phyloP scores from a whole-genome alignment of 768 basidiomycete species.

The Leccinum incarnatum region DNA sequence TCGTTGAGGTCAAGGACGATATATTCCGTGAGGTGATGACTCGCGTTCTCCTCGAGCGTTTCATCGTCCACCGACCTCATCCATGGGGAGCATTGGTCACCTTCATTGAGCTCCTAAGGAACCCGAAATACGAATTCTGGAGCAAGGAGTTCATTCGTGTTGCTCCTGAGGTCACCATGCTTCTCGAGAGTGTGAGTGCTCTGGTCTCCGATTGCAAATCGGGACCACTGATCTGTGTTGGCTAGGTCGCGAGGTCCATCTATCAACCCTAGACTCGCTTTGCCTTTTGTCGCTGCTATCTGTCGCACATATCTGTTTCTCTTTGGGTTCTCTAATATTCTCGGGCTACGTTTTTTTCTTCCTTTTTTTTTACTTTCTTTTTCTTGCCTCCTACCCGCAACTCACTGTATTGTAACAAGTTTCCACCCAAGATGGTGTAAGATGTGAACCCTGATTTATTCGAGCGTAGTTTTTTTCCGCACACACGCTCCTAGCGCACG shows the following conservation, averaged over 20 bases:
- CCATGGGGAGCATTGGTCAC: slow-evolving; percentile 95
- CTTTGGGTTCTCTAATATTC: slow-evolving; percentile 48
- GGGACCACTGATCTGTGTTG: slow-evolving; percentile 3
- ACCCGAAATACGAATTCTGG: slow-evolving; percentile 90
- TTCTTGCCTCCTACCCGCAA: slow-evolving; percentile 35
- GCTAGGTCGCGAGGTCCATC: slow-evolving; percentile 73
- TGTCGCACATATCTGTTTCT: slow-evolving; percentile 73
- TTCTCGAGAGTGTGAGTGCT: slow-evolving; percentile 74
- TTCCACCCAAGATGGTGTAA: slow-evolving; percentile 49
- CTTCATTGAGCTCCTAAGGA: slow-evolving; percentile 90
- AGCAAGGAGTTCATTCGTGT: slow-evolving; percentile 82
- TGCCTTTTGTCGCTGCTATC: slow-evolving; percentile 71
- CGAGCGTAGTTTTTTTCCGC: slow-evolving; percentile 17
- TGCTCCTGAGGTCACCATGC: slow-evolving; percentile 80
- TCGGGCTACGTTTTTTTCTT: slow-evolving; percentile 3
- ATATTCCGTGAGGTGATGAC: slow-evolving; percentile 81
- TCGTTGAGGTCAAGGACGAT: slow-evolving; percentile 74
- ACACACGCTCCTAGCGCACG: slow-evolving; percentile 14
- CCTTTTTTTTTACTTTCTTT: slow-evolving; percentile 19
- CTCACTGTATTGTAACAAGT: slow-evolving; percentile 86
- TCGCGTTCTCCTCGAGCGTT: slow-evolving; percentile 87
- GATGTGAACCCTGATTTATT: slow-evolving; percentile 45
- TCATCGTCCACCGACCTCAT: slow-evolving; percentile 92
- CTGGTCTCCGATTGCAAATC: slow-evolving; percentile 1
- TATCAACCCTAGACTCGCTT: slow-evolving; percentile 69